Evolutionary conservation across 75 land plant species (phyloP).

Genomic region (Larix kaempferi): DNA sequence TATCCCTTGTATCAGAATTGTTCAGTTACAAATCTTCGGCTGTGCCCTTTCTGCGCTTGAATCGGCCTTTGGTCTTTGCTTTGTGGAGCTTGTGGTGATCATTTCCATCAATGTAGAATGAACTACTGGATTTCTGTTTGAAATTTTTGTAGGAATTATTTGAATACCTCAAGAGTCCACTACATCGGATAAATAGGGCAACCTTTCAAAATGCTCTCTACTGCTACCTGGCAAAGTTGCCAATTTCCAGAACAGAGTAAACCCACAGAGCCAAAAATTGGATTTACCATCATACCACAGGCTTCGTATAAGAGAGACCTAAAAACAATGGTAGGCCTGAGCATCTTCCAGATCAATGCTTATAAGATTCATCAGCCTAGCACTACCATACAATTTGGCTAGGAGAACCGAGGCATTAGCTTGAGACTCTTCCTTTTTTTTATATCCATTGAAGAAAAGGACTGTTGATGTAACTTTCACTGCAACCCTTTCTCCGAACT

Average conservation of each 20-base stretch:
- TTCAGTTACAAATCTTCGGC: not conserved
- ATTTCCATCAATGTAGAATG: not conserved
- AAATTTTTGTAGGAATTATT: not conserved
- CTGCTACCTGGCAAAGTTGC: slow-evolving; percentile 15
- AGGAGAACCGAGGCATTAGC: too few relatives aligned
- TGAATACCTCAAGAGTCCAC: not conserved
- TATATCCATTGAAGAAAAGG: too few relatives aligned
- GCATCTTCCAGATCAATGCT: too few relatives aligned
- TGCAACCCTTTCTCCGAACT: too few relatives aligned
- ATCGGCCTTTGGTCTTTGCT: not conserved
- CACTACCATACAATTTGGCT: too few relatives aligned
- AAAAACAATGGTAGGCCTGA: too few relatives aligned
- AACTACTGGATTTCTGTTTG: not conserved
- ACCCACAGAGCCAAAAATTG: slow-evolving; percentile 16
- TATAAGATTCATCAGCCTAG: too few relatives aligned
- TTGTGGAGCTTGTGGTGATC: slow-evolving; percentile 1
- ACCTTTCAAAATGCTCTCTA: slow-evolving; percentile 10
- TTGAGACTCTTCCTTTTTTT: too few relatives aligned
- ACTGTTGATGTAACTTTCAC: too few relatives aligned
- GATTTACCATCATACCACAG: slow-evolving; percentile 17
- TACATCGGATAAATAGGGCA: not conserved
- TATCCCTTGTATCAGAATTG: not conserved
- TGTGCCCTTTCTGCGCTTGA: not conserved
- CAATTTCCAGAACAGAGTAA: slow-evolving; percentile 17
- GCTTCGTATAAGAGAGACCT: slow-evolving; percentile 21